phyloP scores from a whole-genome alignment of 176 grass and related monocot species.

The Rhynchospora breviuscula region DNA sequence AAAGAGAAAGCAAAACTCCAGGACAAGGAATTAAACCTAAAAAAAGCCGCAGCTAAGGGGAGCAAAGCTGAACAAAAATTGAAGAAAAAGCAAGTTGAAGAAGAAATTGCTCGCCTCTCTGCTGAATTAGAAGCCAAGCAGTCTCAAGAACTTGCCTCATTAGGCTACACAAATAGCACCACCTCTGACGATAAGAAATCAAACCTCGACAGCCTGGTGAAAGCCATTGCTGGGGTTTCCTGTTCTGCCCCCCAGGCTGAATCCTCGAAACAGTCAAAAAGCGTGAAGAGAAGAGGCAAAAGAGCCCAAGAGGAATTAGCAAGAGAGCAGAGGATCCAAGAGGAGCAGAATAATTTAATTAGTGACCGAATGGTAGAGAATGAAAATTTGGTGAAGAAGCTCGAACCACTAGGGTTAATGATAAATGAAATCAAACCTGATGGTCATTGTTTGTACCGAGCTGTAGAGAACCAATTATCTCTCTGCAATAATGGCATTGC shows the following conservation, averaged over 20 bases:
- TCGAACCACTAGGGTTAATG: slow-evolving; percentile 64
- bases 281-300: slow-evolving; percentile 50
- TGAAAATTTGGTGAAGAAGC: slow-evolving; percentile 57
- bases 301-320: slow-evolving; percentile 90
- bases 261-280: slow-evolving; percentile 62
- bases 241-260: slow-evolving; percentile 36
- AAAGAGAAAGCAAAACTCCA: slow-evolving; percentile 77
- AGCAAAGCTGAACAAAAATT: slow-evolving; percentile 97
- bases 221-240: slow-evolving; percentile 81
- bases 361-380: slow-evolving; percentile 78
- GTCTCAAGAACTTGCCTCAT: slow-evolving; percentile 60
- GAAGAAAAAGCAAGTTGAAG: slow-evolving; percentile 96
- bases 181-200: slow-evolving; percentile 40
- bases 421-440: slow-evolving; percentile 93
- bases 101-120: slow-evolving; percentile 55
- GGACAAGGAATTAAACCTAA: slow-evolving; percentile 83
- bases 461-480: slow-evolving; percentile 78
- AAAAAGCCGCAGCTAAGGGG: slow-evolving; percentile 88
- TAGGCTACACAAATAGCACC: slow-evolving; percentile 51
- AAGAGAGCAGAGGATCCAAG: slow-evolving; percentile 86
- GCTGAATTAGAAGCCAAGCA: slow-evolving; percentile 70
- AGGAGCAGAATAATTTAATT: slow-evolving; percentile 80
- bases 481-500: slow-evolving; percentile 34
- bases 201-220: slow-evolving; percentile 68
- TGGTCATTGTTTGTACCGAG: slow-evolving; percentile 90